Evolutionary conservation across 768 basidiomycete genomes (phyloP).

Genomic region (Hirschioporus abietinus): DNA sequence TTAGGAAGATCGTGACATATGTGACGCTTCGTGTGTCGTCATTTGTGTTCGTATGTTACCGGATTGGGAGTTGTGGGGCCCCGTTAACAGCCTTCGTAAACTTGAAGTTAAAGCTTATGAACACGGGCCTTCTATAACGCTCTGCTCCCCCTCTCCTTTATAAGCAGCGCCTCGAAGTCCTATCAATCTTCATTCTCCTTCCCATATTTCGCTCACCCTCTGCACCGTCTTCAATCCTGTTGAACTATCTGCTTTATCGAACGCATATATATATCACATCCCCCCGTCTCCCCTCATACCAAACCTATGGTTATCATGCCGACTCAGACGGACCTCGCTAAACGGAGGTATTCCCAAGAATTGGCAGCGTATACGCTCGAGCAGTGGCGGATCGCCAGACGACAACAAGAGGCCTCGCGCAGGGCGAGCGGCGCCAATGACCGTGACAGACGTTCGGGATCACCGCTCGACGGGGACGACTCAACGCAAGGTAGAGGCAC

Average conservation of each 20-base stretch:
- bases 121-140: background rate
- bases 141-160: background rate
- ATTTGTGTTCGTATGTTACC: background rate
- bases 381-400: constrained; percentile 30
- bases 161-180: background rate
- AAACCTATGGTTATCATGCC: constrained; percentile 1
- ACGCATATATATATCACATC: background rate
- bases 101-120: background rate
- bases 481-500: background rate
- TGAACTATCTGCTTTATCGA: background rate
- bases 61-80: background rate
- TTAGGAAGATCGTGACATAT: background rate
- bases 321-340: constrained; percentile 11
- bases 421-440: background rate
- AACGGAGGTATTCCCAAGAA: constrained; percentile 31
- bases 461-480: background rate
- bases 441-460: background rate
- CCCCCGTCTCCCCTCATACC: background rate
- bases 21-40: background rate
- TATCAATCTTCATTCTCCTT: background rate
- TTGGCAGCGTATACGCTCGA: constrained; percentile 34
- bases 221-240: background rate
- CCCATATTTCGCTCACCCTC: background rate
- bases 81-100: background rate
- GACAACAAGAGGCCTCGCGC: constrained; percentile 10